phyloP scores from a whole-genome alignment of 2,329 filamentous ascomycete genomes.

The Lachnellula arida region DNA sequence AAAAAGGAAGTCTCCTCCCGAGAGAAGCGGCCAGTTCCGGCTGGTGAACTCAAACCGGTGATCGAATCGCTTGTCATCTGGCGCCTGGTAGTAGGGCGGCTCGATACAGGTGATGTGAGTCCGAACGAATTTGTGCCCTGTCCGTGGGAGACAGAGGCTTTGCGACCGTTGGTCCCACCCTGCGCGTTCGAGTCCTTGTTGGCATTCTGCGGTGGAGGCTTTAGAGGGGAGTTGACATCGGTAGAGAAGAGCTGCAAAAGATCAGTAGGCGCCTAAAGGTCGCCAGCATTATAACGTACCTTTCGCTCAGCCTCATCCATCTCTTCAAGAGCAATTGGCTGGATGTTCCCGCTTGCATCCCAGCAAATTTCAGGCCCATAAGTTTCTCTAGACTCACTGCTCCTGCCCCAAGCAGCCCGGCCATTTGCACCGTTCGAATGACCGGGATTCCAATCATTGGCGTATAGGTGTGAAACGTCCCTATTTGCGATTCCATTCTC shows the following conservation, averaged over 20 bases:
- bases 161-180: constrained; percentile 63
- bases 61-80: constrained; percentile 74
- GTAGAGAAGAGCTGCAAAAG: constrained; percentile 65
- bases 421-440: constrained; percentile 57
- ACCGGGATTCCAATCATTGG: constrained; percentile 74
- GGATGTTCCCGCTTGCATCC: constrained; percentile 66
- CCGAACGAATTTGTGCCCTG: constrained; percentile 59
- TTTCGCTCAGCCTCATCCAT: constrained; percentile 61
- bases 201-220: constrained; percentile 67
- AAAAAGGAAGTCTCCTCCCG: constrained; percentile 61
- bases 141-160: constrained; percentile 71
- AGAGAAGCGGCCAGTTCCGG: constrained; percentile 51
- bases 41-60: constrained; percentile 58
- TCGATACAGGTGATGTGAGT: constrained; percentile 66
- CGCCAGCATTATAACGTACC: constrained; percentile 37
- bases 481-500: constrained; percentile 46
- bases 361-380: constrained; percentile 90
- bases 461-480: constrained; percentile 63
- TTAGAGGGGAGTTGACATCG: constrained; percentile 91
- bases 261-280: constrained; percentile 16
- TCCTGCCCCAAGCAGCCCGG: constrained; percentile 70
- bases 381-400: constrained; percentile 67
- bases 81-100: constrained; percentile 71
- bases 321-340: constrained; percentile 67
- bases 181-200: constrained; percentile 55